Evolutionary conservation across 352 stramenopile species (phyloP), one percentile per base, ranked within the genome.

Genomic region (Phytophthora pseudosyringae): DNA sequence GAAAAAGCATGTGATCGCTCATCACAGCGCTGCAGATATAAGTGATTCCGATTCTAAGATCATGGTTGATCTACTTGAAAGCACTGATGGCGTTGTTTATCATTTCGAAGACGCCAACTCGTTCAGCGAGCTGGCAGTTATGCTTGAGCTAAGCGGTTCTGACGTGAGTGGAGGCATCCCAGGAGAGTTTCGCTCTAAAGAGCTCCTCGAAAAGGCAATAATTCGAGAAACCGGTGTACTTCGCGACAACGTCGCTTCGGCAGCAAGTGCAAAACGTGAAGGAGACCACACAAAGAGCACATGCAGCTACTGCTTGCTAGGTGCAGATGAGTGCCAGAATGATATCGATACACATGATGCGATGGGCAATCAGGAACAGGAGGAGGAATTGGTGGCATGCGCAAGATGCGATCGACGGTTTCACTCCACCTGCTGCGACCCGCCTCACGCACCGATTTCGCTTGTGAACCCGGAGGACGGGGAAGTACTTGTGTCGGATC

Each of bases 351-450:
- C 53, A 16, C 46, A 50, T 43, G 59, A 65, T 35, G n/a, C 33
- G 1, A 8, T 40, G 13, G 40, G 16, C 16, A 53, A 35, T 44
- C 31, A 12, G 43, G 28, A 67, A 15, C 15, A 50, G 16, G 44
- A 50, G 21, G 78, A 88, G 44, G 67, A 79, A 15, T 61, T 95
- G 25, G 67, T 93, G 13, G 48, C 59, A 26, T 96, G 88, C 32
- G 53, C 67, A 8, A 78, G 81, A 26, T 96, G 88, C 48, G 26
- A 71, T 5, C 57, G 65, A 10, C 52, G 60, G 1, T 95, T 86
- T 28, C 88, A 96, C 63, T 41, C 59, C 1, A 85, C 78, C n/a
- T 96, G 88, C 47, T 93, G 85, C 43, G 85, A 94, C 56, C 87
- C 86, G 4, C 88, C 88, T 5, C 71, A 92, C 58, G 73, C 83